phyloP scores from a whole-genome alignment of 2,329 filamentous ascomycete genomes.

The Colletotrichum destructivum region DNA sequence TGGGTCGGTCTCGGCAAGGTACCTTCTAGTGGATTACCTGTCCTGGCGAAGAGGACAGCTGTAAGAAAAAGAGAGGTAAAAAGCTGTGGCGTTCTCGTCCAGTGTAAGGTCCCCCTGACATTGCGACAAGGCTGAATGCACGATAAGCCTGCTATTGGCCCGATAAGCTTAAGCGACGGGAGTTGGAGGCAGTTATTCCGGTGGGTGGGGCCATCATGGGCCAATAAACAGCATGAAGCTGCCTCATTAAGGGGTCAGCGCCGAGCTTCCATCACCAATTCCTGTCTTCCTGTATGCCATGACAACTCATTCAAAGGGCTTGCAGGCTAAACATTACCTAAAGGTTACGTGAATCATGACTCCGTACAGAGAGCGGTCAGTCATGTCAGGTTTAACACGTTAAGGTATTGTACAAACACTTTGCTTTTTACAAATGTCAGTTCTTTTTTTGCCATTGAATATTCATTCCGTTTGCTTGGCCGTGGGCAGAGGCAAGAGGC shows the following conservation, averaged over 20 bases:
- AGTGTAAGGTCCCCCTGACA: conserved; percentile 1
- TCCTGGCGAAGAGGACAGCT: conserved; percentile 42
- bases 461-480: background rate
- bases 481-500: background rate
- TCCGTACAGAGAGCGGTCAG: conserved; percentile 23
- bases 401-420: background rate
- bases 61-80: conserved; percentile 36
- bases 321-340: conserved; percentile 24
- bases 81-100: conserved; percentile 24
- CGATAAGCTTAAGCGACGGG: conserved; percentile 37
- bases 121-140: conserved; percentile 31
- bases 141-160: conserved; percentile 37
- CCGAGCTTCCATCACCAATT: conserved; percentile 28
- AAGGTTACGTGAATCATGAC: conserved; percentile 36
- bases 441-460: background rate
- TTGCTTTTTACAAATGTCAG: background rate
- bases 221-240: conserved; percentile 9
- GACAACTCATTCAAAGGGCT: background rate
- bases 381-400: background rate
- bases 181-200: conserved; percentile 29
- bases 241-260: conserved; percentile 29
- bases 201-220: background rate
- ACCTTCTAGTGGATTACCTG: conserved; percentile 34
- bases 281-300: background rate
- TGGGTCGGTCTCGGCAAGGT: conserved; percentile 30